Evolutionary conservation across 352 stramenopile species (phyloP).

Genomic region (Salisapilia sapeloensis): DNA sequence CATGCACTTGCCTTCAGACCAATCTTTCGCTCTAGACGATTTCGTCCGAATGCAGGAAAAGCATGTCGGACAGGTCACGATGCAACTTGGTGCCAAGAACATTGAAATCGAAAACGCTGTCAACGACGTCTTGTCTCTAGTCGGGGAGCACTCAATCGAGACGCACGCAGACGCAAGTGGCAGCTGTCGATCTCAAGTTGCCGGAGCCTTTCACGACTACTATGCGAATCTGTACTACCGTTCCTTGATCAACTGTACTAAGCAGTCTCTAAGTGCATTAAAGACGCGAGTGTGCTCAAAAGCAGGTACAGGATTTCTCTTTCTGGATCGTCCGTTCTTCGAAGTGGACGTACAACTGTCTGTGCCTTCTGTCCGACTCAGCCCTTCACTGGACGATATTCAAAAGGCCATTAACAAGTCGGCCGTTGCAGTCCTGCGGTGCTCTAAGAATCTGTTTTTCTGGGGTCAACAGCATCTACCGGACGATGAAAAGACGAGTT

Average conservation of each 20-base stretch:
- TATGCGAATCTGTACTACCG: conserved; percentile 76
- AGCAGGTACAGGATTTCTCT: conserved; percentile 59
- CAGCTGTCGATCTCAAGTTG: conserved; percentile 14
- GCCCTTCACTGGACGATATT: conserved; percentile 70
- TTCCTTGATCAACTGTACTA: conserved; percentile 62
- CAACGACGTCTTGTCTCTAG: conserved; percentile 51
- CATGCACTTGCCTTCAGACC: conserved; percentile 56
- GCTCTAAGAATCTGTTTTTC: conserved; percentile 59
- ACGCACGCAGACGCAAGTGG: conserved; percentile 2
- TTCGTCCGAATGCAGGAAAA: conserved; percentile 76
- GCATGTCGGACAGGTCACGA: conserved; percentile 38
- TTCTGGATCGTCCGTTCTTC: conserved; percentile 74
- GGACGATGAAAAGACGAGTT: conserved; percentile 22
- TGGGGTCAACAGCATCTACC: conserved; percentile 62
- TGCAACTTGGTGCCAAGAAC: conserved; percentile 59
- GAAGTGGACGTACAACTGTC: conserved; percentile 75
- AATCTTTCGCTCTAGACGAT: conserved; percentile 74
- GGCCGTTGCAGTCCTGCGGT: conserved; percentile 63
- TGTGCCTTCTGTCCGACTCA: conserved; percentile 63
- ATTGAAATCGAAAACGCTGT: conserved; percentile 77
- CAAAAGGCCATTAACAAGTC: conserved; percentile 73
- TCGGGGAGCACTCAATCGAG: conserved; percentile 57
- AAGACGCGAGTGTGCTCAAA: conserved; percentile 76
- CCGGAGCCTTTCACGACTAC: conserved; percentile 38
- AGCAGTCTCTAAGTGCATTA: conserved; percentile 58